Percentiles rank a stretch among this genome's conserved stretches.
phyloP scores from a whole-genome alignment of 306 rosid genomes.

The Vigna mungo region DNA sequence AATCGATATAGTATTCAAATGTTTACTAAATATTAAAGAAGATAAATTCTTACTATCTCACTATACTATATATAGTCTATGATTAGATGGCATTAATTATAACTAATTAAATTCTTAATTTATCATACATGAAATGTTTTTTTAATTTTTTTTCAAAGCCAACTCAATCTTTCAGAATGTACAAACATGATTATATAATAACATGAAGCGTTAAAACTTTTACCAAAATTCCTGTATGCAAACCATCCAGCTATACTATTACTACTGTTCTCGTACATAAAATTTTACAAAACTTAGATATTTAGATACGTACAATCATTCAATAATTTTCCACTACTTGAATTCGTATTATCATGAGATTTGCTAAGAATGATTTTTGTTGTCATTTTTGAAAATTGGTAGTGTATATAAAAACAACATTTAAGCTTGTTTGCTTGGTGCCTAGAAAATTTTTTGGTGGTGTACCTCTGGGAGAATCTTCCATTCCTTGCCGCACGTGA shows the following conservation, averaged over 20 bases:
- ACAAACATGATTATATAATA: background rate
- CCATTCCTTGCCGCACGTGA: too few species aligned
- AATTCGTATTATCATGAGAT: background rate
- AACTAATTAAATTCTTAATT: background rate
- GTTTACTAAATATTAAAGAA: too few species aligned
- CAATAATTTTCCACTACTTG: background rate
- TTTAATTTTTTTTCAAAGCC: background rate
- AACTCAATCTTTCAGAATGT: background rate
- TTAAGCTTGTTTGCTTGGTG: background rate
- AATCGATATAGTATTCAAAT: too few species aligned
- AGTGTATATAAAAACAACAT: background rate
- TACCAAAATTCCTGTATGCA: too few species aligned
- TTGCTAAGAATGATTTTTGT: background rate
- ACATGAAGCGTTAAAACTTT: background rate
- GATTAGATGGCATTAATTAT: background rate
- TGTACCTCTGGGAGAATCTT: too few species aligned
- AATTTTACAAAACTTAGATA: too few species aligned
- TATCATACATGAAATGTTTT: too few species aligned
- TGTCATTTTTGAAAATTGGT: background rate
- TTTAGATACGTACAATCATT: background rate
- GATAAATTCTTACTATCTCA: too few species aligned
- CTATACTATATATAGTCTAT: too few species aligned
- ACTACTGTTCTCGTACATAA: background rate
- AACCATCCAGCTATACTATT: background rate
- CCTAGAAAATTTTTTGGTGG: too few species aligned